phyloP scores from a whole-genome alignment of 768 basidiomycete genomes.

The Coprinellus aureogranulatus region DNA sequence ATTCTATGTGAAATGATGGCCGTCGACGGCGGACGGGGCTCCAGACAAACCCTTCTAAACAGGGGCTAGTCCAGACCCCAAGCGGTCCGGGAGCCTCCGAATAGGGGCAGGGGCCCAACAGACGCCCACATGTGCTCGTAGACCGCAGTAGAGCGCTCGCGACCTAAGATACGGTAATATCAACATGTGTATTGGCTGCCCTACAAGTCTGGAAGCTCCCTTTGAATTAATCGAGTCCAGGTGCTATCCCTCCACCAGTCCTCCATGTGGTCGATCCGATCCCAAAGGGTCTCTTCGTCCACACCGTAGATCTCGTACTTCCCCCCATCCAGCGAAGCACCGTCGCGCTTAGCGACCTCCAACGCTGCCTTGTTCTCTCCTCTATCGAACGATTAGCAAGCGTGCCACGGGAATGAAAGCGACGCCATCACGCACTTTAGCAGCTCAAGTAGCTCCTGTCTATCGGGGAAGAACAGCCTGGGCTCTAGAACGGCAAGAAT shows the following conservation, averaged over 20 bases:
- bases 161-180: not conserved
- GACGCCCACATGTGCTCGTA: not conserved
- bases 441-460: slow-evolving; percentile 73
- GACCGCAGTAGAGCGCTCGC: not conserved
- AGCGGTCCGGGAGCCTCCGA: not conserved
- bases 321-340: slow-evolving; percentile 57
- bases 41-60: not conserved
- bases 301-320: slow-evolving; percentile 87
- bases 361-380: slow-evolving; percentile 82
- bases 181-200: not conserved
- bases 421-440: slow-evolving; percentile 50
- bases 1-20: not conserved
- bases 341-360: slow-evolving; percentile 78
- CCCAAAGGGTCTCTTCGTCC: slow-evolving; percentile 84
- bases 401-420: slow-evolving; percentile 1
- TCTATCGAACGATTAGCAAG: slow-evolving; percentile 32
- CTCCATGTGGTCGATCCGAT: slow-evolving; percentile 74
- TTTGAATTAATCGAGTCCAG: slow-evolving; percentile 76
- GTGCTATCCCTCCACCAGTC: slow-evolving; percentile 95
- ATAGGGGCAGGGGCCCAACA: not conserved
- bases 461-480: slow-evolving; percentile 85
- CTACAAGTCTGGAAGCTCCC: slow-evolving; percentile 79
- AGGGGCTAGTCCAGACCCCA: not conserved
- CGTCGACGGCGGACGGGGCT: not conserved
- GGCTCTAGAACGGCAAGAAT: slow-evolving; percentile 81